phyloP scores from a whole-genome alignment of 2,329 filamentous ascomycete species.

The Xylariomycetidae sp. region DNA sequence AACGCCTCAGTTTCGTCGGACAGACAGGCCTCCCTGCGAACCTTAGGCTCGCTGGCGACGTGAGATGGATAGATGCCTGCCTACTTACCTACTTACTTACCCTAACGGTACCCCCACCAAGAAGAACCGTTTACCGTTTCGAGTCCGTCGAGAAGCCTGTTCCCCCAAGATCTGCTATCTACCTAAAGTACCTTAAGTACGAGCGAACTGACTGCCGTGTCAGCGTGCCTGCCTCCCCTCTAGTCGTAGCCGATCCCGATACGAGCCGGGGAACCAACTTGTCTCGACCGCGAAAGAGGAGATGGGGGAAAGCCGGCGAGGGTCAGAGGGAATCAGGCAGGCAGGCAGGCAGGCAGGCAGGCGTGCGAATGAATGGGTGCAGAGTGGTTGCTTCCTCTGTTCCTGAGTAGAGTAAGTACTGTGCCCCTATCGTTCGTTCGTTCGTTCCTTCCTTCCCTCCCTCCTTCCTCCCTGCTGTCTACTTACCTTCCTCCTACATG shows the following conservation, averaged over 20 bases:
- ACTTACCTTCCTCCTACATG: not conserved
- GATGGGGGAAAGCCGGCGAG: not conserved
- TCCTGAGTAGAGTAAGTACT: not conserved
- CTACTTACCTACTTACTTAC: slow-evolving; percentile 8
- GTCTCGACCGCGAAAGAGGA: slow-evolving; percentile 1
- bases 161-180: not conserved
- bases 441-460: not conserved
- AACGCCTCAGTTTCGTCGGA: slow-evolving; percentile 7
- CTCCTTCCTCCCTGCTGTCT: not conserved
- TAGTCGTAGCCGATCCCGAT: not conserved
- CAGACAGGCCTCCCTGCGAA: too few relatives aligned
- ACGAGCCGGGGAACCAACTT: not conserved
- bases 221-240: slow-evolving; percentile 1
- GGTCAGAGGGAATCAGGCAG: too few relatives aligned
- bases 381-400: not conserved
- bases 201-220: not conserved
- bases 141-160: too few relatives aligned
- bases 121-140: not conserved
- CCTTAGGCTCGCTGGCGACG: too few relatives aligned
- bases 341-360: not conserved
- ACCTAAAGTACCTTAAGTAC: not conserved
- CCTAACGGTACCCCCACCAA: not conserved
- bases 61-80: too few relatives aligned
- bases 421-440: not conserved
- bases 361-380: not conserved